Percentiles rank a stretch among this genome's conserved stretches.
phyloP scores from a whole-genome alignment of 164 flowering plant genomes.

The Tetrastigma voinierianum region DNA sequence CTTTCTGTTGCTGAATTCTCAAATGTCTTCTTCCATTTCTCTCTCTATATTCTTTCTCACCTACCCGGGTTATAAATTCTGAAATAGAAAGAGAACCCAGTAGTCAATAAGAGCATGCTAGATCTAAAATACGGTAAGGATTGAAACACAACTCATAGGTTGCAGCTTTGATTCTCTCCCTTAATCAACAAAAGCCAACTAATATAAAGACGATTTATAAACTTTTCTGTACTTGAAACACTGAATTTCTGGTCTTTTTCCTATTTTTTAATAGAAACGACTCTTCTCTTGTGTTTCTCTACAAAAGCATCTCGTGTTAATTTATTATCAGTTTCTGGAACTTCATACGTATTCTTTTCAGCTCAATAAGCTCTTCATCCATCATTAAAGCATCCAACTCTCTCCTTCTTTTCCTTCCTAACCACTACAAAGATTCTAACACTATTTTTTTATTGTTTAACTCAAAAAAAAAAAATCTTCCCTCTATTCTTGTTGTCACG shows the following conservation, averaged over 20 bases:
- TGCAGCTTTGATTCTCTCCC: slow-evolving; percentile 28
- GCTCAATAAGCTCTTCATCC: too few species aligned
- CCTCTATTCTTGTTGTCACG: not conserved
- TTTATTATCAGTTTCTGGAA: too few species aligned
- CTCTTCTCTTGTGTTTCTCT: too few species aligned
- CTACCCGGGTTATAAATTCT: slow-evolving; percentile 28
- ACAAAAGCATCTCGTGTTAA: too few species aligned
- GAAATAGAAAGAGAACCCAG: slow-evolving; percentile 12
- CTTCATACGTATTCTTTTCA: too few species aligned
- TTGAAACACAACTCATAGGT: slow-evolving; percentile 34
- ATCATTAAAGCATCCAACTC: too few species aligned
- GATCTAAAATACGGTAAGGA: slow-evolving; percentile 22
- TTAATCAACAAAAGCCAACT: slow-evolving; percentile 14
- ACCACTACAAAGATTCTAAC: too few species aligned
- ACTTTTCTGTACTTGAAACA: slow-evolving; percentile 7
- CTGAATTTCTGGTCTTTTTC: not conserved
- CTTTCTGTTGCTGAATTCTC: slow-evolving; percentile 8
- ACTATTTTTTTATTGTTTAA: too few species aligned
- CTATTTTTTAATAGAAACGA: too few species aligned
- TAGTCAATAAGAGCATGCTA: slow-evolving; percentile 14
- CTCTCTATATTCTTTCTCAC: not conserved
- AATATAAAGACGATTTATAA: slow-evolving; percentile 1
- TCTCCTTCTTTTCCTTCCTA: too few species aligned
- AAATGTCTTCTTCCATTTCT: not conserved
- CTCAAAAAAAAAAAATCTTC: not conserved